These are phyloP conservation scores for Dothistroma septosporum DNA, from an alignment of 2,329 filamentous ascomycete species.

Conservation along the genomic window DNA sequence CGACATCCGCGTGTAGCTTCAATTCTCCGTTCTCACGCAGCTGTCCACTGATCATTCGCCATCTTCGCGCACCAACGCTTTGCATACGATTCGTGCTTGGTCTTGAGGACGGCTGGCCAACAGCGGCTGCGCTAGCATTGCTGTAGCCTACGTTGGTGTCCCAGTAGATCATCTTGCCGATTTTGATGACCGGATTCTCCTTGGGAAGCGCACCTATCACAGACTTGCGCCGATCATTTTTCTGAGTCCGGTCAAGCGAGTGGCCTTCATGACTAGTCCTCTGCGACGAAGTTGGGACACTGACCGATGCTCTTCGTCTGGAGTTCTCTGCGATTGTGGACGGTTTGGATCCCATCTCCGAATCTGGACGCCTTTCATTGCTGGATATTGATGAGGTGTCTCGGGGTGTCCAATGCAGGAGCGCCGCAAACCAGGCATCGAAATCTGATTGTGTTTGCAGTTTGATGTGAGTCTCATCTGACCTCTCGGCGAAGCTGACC, in stretches of 20 bases:
- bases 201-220: slow-evolving; percentile 52
- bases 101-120: slow-evolving; percentile 21
- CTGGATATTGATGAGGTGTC: slow-evolving; percentile 20
- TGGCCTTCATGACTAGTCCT: background rate
- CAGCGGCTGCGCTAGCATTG: slow-evolving; percentile 33
- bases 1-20: slow-evolving; percentile 82
- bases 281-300: slow-evolving; percentile 26
- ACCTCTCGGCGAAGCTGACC: slow-evolving; percentile 51
- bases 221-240: slow-evolving; percentile 43
- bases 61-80: slow-evolving; percentile 59
- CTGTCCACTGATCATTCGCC: slow-evolving; percentile 87
- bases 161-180: slow-evolving; percentile 69
- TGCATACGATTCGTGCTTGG: slow-evolving; percentile 54
- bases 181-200: slow-evolving; percentile 85
- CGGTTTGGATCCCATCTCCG: slow-evolving; percentile 17
- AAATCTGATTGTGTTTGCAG: slow-evolving; percentile 63
- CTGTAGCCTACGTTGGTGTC: slow-evolving; percentile 61
- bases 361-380: slow-evolving; percentile 19
- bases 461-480: slow-evolving; percentile 60
- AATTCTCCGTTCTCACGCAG: slow-evolving; percentile 93
- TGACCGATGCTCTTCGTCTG: slow-evolving; percentile 23
- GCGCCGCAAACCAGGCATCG: slow-evolving; percentile 74
- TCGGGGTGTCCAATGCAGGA: slow-evolving; percentile 68
- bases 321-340: slow-evolving; percentile 16
- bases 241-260: slow-evolving; percentile 13